Evolutionary conservation across 202 grass and related monocot species (phyloP).

Genomic region (Panicum hallii): DNA sequence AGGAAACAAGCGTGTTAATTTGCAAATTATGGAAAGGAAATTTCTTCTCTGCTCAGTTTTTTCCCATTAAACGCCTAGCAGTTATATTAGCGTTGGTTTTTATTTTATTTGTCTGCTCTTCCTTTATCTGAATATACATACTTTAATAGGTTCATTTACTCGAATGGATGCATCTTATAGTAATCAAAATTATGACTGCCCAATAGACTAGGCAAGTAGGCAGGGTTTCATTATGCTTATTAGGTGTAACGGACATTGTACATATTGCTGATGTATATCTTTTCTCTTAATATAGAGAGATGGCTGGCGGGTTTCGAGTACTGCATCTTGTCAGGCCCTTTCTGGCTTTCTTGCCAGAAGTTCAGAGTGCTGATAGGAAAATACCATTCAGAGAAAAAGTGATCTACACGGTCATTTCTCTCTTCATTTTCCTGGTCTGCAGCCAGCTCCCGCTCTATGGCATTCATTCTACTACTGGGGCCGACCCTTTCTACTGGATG

Average conservation of each 20-base stretch:
- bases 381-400: constrained; percentile 93
- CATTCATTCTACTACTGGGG: constrained; percentile 84
- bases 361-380: constrained; percentile 84
- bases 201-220: neutral
- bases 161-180: neutral
- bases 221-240: neutral
- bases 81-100: neutral
- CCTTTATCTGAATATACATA: neutral
- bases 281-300: constrained; percentile 39
- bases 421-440: constrained; percentile 87
- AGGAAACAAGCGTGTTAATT: neutral
- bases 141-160: neutral
- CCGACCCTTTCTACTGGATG: constrained; percentile 97
- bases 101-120: neutral
- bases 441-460: constrained; percentile 81
- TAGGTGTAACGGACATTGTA: neutral
- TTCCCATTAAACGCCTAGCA: neutral
- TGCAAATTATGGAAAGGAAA: neutral
- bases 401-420: constrained; percentile 84
- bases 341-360: constrained; percentile 83
- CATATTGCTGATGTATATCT: constrained; percentile 23
- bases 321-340: constrained; percentile 87
- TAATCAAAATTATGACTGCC: neutral
- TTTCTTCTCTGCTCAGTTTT: neutral
- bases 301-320: constrained; percentile 83